phyloP scores from a whole-genome alignment of 768 basidiomycete genomes.

The Termitomyces sp. region DNA sequence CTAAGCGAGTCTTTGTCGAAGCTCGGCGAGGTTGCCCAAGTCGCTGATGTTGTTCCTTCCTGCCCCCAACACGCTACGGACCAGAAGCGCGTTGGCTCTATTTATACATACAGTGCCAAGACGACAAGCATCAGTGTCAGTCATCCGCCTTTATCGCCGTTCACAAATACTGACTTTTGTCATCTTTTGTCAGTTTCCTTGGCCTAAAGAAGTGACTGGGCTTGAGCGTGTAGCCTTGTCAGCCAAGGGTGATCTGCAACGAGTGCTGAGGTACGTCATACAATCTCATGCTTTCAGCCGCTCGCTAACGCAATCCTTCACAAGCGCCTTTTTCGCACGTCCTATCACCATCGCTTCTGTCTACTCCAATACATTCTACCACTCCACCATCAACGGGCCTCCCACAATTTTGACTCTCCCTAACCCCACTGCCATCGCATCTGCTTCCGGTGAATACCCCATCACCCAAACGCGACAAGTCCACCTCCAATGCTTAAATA shows the following conservation, averaged over 20 bases:
- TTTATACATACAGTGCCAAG: constrained; percentile 40
- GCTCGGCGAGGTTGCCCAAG: background rate
- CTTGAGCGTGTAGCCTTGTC: constrained; percentile 67
- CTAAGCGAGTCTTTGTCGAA: constrained; percentile 8
- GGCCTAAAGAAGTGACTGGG: constrained; percentile 48
- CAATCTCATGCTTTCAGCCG: background rate
- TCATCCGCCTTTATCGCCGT: background rate
- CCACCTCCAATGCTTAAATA: constrained; percentile 51
- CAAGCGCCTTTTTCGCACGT: constrained; percentile 60
- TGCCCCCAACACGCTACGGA: background rate
- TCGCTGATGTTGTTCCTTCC: background rate
- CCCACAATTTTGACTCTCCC: constrained; percentile 27
- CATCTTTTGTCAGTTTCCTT: constrained; percentile 35
- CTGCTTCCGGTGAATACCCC: constrained; percentile 42
- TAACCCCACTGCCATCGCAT: constrained; percentile 28
- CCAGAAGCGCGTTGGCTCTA: constrained; percentile 14
- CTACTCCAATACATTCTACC: constrained; percentile 44
- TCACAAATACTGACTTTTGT: background rate
- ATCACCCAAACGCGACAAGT: constrained; percentile 62
- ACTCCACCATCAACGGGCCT: constrained; percentile 18
- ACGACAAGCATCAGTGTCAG: constrained; percentile 40
- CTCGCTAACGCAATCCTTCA: background rate
- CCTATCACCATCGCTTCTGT: constrained; percentile 56
- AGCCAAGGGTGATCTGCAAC: constrained; percentile 67
- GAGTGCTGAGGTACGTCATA: constrained; percentile 50